Conservation (phyloP, 768 basidiomycete species). For the Galerina sulciceps region DNA sequence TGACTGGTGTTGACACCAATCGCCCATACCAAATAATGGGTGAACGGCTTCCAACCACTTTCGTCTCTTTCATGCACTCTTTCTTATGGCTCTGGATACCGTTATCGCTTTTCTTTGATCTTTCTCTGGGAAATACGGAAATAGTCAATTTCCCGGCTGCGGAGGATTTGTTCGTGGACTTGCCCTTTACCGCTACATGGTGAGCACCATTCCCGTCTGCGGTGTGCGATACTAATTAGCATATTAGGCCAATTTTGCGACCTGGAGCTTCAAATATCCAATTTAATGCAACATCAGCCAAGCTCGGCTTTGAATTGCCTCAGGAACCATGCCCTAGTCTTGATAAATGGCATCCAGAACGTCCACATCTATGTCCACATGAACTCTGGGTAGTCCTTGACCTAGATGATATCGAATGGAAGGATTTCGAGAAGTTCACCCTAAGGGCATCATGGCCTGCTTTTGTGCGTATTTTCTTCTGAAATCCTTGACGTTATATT, state of each 20-base stretch:
- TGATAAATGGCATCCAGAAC: slow-evolving; percentile 22
- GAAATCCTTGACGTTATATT: neutral
- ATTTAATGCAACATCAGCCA: slow-evolving; percentile 46
- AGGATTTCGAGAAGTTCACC: slow-evolving; percentile 46
- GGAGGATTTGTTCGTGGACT: slow-evolving; percentile 21
- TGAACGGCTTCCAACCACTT: too few species aligned
- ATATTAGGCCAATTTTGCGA: slow-evolving; percentile 43
- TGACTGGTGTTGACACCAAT: too few species aligned
- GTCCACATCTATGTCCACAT: slow-evolving; percentile 35
- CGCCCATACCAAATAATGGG: too few species aligned
- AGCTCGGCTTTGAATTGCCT: slow-evolving; percentile 33
- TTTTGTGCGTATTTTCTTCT: slow-evolving; percentile 43
- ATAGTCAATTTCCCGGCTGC: slow-evolving; percentile 59
- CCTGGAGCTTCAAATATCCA: slow-evolving; percentile 33
- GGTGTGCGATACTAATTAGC: neutral
- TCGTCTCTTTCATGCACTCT: neutral
- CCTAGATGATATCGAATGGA: slow-evolving; percentile 45
- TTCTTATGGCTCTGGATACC: neutral
- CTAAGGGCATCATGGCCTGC: slow-evolving; percentile 61
- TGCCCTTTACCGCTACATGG: slow-evolving; percentile 29
- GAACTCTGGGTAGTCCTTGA: slow-evolving; percentile 54
- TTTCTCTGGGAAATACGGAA: slow-evolving; percentile 53
- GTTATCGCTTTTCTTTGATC: neutral
- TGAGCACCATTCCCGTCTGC: slow-evolving; percentile 22
- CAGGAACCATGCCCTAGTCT: slow-evolving; percentile 23